Percentiles rank a stretch among this genome's conserved stretches.
These are phyloP conservation scores for Adansonia digitata DNA, from an alignment of 345 rosid species.

Conservation along the genomic window DNA sequence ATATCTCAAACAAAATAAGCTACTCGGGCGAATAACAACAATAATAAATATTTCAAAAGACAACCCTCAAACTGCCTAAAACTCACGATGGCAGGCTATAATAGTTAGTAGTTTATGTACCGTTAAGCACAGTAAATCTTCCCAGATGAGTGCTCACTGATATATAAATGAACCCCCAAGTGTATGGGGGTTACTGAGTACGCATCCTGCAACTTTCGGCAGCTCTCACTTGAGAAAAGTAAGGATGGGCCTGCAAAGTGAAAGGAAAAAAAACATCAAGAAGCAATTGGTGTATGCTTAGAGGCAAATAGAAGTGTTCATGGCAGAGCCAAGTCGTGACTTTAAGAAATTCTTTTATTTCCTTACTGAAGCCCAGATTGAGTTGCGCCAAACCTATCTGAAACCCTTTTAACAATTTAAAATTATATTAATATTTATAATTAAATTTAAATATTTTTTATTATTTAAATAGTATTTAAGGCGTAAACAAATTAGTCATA, in stretches of 20 bases:
- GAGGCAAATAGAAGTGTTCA: too few relatives aligned
- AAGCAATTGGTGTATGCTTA: too few relatives aligned
- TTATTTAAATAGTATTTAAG: too few relatives aligned
- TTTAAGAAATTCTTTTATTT: too few relatives aligned
- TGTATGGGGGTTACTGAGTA: constrained; percentile 21
- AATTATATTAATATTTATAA: too few relatives aligned
- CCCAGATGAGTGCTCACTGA: neutral
- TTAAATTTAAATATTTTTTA: too few relatives aligned
- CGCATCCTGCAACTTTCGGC: constrained; percentile 90
- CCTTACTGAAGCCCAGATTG: too few relatives aligned
- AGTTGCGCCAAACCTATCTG: too few relatives aligned
- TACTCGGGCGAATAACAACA: neutral
- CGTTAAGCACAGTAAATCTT: constrained; percentile 7
- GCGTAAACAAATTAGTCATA: too few relatives aligned
- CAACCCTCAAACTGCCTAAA: constrained; percentile 9
- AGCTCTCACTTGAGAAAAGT: constrained; percentile 89
- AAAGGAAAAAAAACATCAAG: neutral
- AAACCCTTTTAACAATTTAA: too few relatives aligned
- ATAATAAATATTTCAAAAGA: neutral
- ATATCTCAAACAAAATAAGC: neutral
- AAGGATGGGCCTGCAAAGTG: constrained; percentile 61
- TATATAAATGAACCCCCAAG: constrained; percentile 1
- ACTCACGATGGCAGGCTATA: neutral
- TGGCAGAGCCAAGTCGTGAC: too few relatives aligned
- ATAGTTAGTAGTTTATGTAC: neutral